A percentile compares a stretch with the other conserved stretches of the same genome.
phyloP scores from a whole-genome alignment of 2,329 filamentous ascomycete genomes.

The Paraphaeosphaeria minitans region DNA sequence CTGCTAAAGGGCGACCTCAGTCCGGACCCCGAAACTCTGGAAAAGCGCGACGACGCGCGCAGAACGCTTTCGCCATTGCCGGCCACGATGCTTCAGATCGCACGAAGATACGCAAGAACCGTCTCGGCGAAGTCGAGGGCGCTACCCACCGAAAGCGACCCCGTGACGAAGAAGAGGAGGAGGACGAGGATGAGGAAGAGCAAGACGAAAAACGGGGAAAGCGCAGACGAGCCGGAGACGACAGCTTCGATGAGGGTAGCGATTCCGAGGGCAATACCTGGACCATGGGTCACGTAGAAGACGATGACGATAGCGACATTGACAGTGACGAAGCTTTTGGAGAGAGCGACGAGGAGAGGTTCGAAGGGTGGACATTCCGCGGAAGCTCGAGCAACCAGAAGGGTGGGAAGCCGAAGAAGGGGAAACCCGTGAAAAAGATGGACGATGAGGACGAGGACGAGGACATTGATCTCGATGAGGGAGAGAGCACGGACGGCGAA shows the following conservation, averaged over 20 bases:
- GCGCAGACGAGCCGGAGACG: constrained; percentile 39
- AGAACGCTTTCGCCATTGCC: constrained; percentile 71
- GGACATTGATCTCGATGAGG: constrained; percentile 58
- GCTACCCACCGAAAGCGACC: constrained; percentile 49
- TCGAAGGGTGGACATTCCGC: constrained; percentile 75
- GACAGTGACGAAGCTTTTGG: constrained; percentile 85
- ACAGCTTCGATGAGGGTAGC: constrained; percentile 73
- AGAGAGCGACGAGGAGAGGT: constrained; percentile 83
- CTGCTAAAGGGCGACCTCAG: constrained; percentile 35
- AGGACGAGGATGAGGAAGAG: constrained; percentile 34
- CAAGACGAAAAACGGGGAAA: constrained; percentile 41
- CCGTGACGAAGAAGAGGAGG: constrained; percentile 54
- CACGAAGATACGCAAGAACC: constrained; percentile 59
- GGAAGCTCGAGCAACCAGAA: constrained; percentile 61
- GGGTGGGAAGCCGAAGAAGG: constrained; percentile 45
- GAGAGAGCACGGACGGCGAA: constrained; percentile 50
- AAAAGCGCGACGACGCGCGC: constrained; percentile 58
- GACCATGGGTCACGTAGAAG: constrained; percentile 73
- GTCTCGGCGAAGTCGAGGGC: constrained; percentile 61
- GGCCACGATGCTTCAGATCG: constrained; percentile 60
- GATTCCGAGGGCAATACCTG: constrained; percentile 88
- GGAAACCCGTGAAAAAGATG: constrained; percentile 33
- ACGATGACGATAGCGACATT: constrained; percentile 70
- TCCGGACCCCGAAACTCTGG: constrained; percentile 45
- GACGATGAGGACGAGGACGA: constrained; percentile 30